These are phyloP conservation scores for Xylaria sp. DNA, from an alignment of 2,329 filamentous ascomycete genomes.

Conservation along the genomic window DNA sequence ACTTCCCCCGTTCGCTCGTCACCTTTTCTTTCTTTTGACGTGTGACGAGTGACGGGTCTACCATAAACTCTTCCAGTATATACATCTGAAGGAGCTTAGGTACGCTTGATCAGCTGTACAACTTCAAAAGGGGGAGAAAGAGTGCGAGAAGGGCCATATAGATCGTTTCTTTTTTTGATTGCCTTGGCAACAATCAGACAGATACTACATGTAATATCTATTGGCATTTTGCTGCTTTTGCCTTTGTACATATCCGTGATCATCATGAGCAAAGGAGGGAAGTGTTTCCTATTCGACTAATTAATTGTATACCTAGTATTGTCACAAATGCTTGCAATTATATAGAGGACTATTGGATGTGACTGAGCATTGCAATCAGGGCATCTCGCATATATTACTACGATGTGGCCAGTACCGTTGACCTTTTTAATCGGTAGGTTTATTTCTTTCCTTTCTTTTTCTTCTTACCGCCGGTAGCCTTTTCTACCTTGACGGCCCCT, in stretches of 20 bases:
- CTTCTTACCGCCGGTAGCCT: conserved; percentile 57
- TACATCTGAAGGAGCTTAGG: conserved; percentile 1
- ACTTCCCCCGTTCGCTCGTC: not conserved
- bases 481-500: conserved; percentile 72
- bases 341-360: not conserved
- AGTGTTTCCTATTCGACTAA: not conserved
- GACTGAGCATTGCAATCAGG: not conserved
- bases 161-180: conserved; percentile 3
- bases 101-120: conserved; percentile 1
- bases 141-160: conserved; percentile 12
- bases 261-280: not conserved
- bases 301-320: not conserved
- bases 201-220: conserved; percentile 20
- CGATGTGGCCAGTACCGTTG: not conserved
- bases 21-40: conserved; percentile 21
- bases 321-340: not conserved
- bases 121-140: conserved; percentile 6
- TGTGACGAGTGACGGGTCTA: not conserved
- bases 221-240: not conserved
- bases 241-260: not conserved
- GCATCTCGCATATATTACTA: conserved; percentile 8
- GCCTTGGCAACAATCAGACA: conserved; percentile 17
- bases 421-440: conserved; percentile 45
- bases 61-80: conserved; percentile 9
- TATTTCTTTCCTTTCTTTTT: conserved; percentile 63